Base-by-base conservation (phyloP, 1,139 yeast genomes). In the Debaryomyces singareniensis region DNA sequence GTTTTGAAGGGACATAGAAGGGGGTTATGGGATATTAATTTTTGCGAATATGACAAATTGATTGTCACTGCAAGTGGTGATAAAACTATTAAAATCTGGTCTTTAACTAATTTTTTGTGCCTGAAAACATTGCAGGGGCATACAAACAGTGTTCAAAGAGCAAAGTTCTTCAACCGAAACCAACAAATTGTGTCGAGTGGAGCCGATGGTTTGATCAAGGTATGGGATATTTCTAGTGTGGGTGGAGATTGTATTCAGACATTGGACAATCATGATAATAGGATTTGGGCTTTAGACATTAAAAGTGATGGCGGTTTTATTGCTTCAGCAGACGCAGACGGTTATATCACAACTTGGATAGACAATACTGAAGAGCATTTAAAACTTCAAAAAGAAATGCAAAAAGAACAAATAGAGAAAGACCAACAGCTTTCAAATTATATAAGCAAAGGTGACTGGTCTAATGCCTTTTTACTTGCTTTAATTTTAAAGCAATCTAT, bases 261-360 rank as follows among this genome's bases (percentile, higher is more conserved):
- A 0, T 65, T 87, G 34, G 96, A 89, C 55, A 84, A 84, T 43
- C 99, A 91, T 53, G 86, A 80, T 38, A 94, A 89, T 55, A 76
- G 95, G 58, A 87, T 91, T 29, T 93, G 98, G 99, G 84, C 96
- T 0, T 57, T 91, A 35, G 78, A 78, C 30, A 64, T 71, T 1
- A 66, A 73, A 37, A 61, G 71, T 20, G 83, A 81, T 42, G 95
- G 94, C 15, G 70, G 69, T 10, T 68, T 70, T 32, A 69, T 91
- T 35, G 73, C 85, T 1, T 75, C 87, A 33, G 97, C 96, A 1
- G 97, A 93, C 54, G 96, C 96, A 1, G 97, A 91, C 55, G 96
- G 97, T 31, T 81, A 85, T 28, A 71, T 91, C 39, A 83, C 85
- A 29, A 66, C 83, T 27, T 91, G 98, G 98, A 64, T 66, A 33